phyloP scores from a whole-genome alignment of 306 rosid genomes.

The Cicer cuneatum region DNA sequence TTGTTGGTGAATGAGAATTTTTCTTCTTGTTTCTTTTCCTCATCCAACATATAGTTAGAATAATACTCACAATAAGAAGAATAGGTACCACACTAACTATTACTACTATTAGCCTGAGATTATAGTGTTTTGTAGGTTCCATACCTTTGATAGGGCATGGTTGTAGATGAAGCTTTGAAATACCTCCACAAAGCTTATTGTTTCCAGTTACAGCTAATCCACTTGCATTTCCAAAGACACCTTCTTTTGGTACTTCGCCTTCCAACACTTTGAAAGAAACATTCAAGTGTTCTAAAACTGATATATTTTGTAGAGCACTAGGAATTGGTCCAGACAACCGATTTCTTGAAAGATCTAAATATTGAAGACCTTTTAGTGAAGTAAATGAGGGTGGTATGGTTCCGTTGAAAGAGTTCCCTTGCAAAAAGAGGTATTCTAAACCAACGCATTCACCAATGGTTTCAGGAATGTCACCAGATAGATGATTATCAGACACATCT shows the following conservation, averaged over 20 bases:
- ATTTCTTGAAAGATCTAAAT: constrained; percentile 46
- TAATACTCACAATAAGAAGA: neutral
- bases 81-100: constrained; percentile 24
- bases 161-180: neutral
- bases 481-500: neutral
- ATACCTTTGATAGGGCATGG: constrained; percentile 19
- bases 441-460: constrained; percentile 37
- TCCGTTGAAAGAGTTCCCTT: constrained; percentile 45
- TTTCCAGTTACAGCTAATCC: constrained; percentile 11
- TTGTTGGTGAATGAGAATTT: neutral
- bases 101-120: neutral
- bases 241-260: neutral
- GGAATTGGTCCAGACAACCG: constrained; percentile 48
- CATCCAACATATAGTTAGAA: constrained; percentile 9
- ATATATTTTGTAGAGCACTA: constrained; percentile 22
- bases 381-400: constrained; percentile 37
- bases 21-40: constrained; percentile 8
- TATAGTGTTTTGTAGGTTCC: constrained; percentile 18
- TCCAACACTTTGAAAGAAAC: constrained; percentile 11
- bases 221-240: constrained; percentile 23
- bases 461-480: constrained; percentile 47
- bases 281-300: neutral
- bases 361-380: constrained; percentile 32
- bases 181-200: constrained; percentile 13
- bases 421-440: constrained; percentile 38